These are phyloP conservation scores for Pouteria campechiana DNA, from an alignment of 179 eudicot species.

Conservation along the genomic window DNA sequence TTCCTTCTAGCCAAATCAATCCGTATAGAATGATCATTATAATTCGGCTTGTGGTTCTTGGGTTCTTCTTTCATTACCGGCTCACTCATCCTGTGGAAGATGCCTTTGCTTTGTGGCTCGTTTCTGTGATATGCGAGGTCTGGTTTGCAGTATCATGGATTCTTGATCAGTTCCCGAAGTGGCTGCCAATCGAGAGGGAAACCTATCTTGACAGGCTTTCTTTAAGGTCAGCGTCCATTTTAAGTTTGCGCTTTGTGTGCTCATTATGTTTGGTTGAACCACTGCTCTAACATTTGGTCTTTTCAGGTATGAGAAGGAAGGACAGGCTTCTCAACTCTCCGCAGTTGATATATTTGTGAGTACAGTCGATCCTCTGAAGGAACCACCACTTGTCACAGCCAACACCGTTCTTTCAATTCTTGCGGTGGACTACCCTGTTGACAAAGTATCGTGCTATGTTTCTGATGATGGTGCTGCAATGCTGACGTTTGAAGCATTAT, in stretches of 20 bases:
- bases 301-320: constrained; percentile 26
- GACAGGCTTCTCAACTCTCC: constrained; percentile 21
- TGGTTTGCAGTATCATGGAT: constrained; percentile 53
- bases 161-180: constrained; percentile 48
- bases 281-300: not conserved
- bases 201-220: constrained; percentile 47
- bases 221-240: constrained; percentile 21
- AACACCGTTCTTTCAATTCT: constrained; percentile 23
- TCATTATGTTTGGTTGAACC: not conserved
- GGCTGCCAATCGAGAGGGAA: constrained; percentile 44
- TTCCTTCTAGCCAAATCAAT: constrained; percentile 41
- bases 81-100: constrained; percentile 38
- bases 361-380: constrained; percentile 27
- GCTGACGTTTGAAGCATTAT: constrained; percentile 73
- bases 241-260: not conserved
- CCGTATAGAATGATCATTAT: constrained; percentile 44
- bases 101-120: constrained; percentile 41
- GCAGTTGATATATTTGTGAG: constrained; percentile 22
- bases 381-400: constrained; percentile 29
- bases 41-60: constrained; percentile 35
- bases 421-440: constrained; percentile 37
- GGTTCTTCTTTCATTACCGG: constrained; percentile 38
- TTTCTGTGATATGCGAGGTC: constrained; percentile 41
- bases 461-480: constrained; percentile 94
- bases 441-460: constrained; percentile 78